phyloP scores from a whole-genome alignment of 1,284 basidiomycete genomes.

The Phellopilus nigrolimitatus region DNA sequence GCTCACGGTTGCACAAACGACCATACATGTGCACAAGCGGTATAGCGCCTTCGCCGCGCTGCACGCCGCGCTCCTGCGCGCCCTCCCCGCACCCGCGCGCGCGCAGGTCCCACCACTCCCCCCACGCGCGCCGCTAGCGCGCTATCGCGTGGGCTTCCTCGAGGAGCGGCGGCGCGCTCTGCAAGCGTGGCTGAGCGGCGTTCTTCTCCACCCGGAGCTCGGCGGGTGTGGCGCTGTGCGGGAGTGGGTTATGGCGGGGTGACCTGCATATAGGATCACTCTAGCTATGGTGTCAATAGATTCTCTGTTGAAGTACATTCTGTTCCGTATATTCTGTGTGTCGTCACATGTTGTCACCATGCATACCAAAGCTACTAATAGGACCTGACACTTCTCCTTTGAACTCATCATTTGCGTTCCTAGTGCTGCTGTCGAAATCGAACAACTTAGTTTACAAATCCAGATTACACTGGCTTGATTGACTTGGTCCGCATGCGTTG shows the following conservation, averaged over 20 bases:
- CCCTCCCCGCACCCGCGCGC: slow-evolving; percentile 45
- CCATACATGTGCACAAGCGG: slow-evolving; percentile 63
- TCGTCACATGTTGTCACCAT: too few species aligned
- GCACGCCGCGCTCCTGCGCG: slow-evolving; percentile 42
- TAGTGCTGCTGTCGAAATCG: too few species aligned
- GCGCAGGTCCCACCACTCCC: slow-evolving; percentile 53
- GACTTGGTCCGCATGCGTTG: too few species aligned
- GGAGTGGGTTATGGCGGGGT: slow-evolving; percentile 45
- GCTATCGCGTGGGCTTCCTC: slow-evolving; percentile 65
- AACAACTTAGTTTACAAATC: too few species aligned
- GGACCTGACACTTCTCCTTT: too few species aligned
- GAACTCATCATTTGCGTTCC: too few species aligned
- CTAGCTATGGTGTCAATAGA: too few species aligned
- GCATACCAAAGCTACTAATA: too few species aligned
- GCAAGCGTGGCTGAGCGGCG: slow-evolving; percentile 61
- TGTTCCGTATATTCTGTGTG: too few species aligned
- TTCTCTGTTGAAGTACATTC: too few species aligned
- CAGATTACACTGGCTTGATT: too few species aligned
- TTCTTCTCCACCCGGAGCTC: slow-evolving; percentile 69
- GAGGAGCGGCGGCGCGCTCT: slow-evolving; percentile 61
- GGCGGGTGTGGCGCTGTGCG: slow-evolving; percentile 58
- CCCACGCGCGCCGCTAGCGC: slow-evolving; percentile 63
- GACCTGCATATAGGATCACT: background rate
- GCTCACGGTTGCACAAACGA: slow-evolving; percentile 38
- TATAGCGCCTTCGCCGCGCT: slow-evolving; percentile 67